These are phyloP conservation scores for Candida pseudofarinosa DNA, from an alignment of 805 yeast genomes.

Conservation along the genomic window DNA sequence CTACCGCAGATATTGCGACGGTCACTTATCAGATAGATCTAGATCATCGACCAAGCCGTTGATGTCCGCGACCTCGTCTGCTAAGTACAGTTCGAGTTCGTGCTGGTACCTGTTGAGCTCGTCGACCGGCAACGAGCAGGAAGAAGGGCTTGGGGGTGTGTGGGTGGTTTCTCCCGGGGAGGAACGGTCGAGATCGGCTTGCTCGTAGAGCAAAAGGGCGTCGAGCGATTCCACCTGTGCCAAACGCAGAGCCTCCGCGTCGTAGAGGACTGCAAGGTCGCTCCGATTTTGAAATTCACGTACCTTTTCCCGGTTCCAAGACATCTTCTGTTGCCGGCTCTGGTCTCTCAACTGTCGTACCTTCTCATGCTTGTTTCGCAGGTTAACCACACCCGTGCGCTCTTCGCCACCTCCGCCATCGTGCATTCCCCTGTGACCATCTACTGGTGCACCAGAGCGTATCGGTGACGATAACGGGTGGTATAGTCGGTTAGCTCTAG, in stretches of 20 bases:
- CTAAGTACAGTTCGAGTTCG: constrained; percentile 6
- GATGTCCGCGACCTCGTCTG: constrained; percentile 6
- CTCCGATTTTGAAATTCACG: constrained; percentile 16
- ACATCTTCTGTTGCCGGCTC: constrained; percentile 17
- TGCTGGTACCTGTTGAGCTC: constrained; percentile 1
- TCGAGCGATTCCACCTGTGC: not conserved
- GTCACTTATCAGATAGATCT: constrained; percentile 6
- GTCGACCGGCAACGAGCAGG: not conserved
- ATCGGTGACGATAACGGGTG: constrained; percentile 15
- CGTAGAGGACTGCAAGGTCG: constrained; percentile 4
- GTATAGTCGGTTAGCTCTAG: constrained; percentile 10
- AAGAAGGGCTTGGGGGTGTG: not conserved
- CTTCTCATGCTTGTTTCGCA: constrained; percentile 19
- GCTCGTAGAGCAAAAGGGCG: constrained; percentile 1
- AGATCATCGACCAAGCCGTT: constrained; percentile 6
- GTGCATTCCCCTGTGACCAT: not conserved
- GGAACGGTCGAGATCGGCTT: not conserved
- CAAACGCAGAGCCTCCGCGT: not conserved
- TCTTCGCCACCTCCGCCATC: not conserved
- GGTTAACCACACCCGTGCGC: constrained; percentile 8
- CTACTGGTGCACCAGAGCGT: not conserved
- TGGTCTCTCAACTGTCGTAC: constrained; percentile 21
- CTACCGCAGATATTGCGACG: too few relatives aligned
- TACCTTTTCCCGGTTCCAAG: constrained; percentile 13
- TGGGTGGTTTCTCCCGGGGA: not conserved